Conservation (phyloP, 1,284 basidiomycete species). For the Athelia psychrophila region DNA sequence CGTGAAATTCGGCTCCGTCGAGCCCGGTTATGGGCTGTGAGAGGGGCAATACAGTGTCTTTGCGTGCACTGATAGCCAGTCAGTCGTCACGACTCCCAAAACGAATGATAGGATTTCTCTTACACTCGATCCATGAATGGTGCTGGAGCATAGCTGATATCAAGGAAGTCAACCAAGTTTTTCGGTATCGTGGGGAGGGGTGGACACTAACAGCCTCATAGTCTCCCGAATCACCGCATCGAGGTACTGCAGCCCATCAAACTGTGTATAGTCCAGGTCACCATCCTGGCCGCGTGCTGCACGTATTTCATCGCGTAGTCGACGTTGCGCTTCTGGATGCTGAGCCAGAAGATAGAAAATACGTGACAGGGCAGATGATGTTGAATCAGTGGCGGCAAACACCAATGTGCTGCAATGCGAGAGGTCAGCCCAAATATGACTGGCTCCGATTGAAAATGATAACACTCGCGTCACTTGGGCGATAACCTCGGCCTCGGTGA, state of each 20-base stretch:
- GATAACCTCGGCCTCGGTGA: slow-evolving; percentile 39
- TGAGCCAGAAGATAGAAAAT: slow-evolving; percentile 30
- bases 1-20: slow-evolving; percentile 17
- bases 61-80: slow-evolving; percentile 11
- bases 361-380: slow-evolving; percentile 35
- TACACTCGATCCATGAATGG: slow-evolving; percentile 5
- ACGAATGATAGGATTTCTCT: background rate
- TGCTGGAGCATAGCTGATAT: slow-evolving; percentile 4
- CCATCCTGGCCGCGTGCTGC: slow-evolving; percentile 16
- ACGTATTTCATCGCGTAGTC: slow-evolving; percentile 31
- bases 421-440: background rate
- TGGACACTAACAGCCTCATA: slow-evolving; percentile 34
- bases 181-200: too few relatives aligned
- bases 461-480: slow-evolving; percentile 44
- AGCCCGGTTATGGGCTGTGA: slow-evolving; percentile 16
- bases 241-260: slow-evolving; percentile 36
- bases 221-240: slow-evolving; percentile 48
- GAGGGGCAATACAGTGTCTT: slow-evolving; percentile 22
- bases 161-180: too few relatives aligned
- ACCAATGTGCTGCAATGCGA: slow-evolving; percentile 31
- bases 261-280: slow-evolving; percentile 32
- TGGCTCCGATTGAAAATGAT: background rate
- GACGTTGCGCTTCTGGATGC: slow-evolving; percentile 28
- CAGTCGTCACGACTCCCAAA: slow-evolving; percentile 18
- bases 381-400: slow-evolving; percentile 46